These are phyloP conservation scores for Entelexis sorbosivorans DNA, from an alignment of 1,139 yeast genomes.

Conservation along the genomic window DNA sequence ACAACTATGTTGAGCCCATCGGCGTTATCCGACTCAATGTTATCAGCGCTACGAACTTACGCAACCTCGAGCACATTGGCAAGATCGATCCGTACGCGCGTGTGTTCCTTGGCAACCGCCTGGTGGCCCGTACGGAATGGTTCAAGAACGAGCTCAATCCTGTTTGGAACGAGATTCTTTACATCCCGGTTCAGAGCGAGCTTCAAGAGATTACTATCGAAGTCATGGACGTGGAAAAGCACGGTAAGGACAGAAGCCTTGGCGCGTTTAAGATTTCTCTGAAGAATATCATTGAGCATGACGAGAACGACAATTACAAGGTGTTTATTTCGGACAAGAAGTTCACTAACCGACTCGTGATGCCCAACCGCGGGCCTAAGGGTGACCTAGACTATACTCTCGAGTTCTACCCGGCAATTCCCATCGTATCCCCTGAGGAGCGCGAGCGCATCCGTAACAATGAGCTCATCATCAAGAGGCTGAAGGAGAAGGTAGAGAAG, in stretches of 20 bases:
- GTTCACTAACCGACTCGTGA: conserved; percentile 51
- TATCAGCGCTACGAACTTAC: conserved; percentile 58
- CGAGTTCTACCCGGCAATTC: conserved; percentile 72
- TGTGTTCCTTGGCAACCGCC: conserved; percentile 63
- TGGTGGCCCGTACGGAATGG: conserved; percentile 68
- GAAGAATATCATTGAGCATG: conserved; percentile 53
- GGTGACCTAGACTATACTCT: conserved; percentile 65
- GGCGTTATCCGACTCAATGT: conserved; percentile 76
- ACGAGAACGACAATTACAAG: conserved; percentile 55
- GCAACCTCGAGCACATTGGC: conserved; percentile 80
- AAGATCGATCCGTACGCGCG: conserved; percentile 87
- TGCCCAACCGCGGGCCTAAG: conserved; percentile 61
- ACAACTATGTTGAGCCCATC: conserved; percentile 83
- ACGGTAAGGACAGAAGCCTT: conserved; percentile 68
- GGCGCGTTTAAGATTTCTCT: conserved; percentile 69
- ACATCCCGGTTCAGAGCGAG: conserved; percentile 68
- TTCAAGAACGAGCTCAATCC: conserved; percentile 62
- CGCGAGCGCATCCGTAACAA: conserved; percentile 36
- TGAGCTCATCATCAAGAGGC: conserved; percentile 35
- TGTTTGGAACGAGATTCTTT: conserved; percentile 72
- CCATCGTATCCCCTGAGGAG: conserved; percentile 68
- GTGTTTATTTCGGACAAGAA: conserved; percentile 49
- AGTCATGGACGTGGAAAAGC: conserved; percentile 80
- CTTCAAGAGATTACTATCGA: conserved; percentile 75
- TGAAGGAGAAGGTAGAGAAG: conserved; percentile 19